Percentiles rank a stretch among this genome's conserved stretches.
Evolutionary conservation across 192 early-diverging fungal genomes (phyloP).

Genomic region (Obelidium mucronatum): DNA sequence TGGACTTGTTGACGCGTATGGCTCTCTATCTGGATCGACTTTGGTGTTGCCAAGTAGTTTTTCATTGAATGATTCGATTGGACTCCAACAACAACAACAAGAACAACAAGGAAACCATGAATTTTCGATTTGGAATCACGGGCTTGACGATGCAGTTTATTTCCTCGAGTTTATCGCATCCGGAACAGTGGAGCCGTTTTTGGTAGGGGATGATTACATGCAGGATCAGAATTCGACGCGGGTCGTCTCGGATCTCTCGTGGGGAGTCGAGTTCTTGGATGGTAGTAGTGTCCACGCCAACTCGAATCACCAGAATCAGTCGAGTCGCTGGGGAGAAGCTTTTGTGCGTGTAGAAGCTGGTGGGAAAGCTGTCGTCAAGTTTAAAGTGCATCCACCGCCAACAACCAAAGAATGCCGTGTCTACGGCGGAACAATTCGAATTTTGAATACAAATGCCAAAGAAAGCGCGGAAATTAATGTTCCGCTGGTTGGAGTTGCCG

Average conservation of each 20-base stretch:
- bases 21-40: conserved; percentile 60
- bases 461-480: not conserved
- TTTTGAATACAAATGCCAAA: not conserved
- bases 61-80: conserved; percentile 45
- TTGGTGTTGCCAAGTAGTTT: conserved; percentile 56
- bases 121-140: conserved; percentile 37
- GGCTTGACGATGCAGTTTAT: conserved; percentile 29
- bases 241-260: not conserved
- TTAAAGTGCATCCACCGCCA: not conserved
- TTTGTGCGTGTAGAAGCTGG: not conserved
- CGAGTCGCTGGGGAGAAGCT: no score
- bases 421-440: not conserved
- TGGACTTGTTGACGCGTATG: conserved; percentile 75
- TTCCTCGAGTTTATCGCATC: conserved; percentile 27
- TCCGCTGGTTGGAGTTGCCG: conserved; percentile 7
- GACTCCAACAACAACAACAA: conserved; percentile 1
- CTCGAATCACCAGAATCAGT: not conserved
- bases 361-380: not conserved
- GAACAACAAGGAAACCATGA: conserved; percentile 7
- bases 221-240: not conserved
- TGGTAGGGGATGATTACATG: conserved; percentile 32
- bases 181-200: conserved; percentile 4
- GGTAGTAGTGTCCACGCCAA: not conserved
- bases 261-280: not conserved
- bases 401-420: not conserved